Percentiles rank a stretch among this genome's conserved stretches.
Evolutionary conservation across 176 grass and related monocot genomes (phyloP).

Genomic region (Stipa capillata): DNA sequence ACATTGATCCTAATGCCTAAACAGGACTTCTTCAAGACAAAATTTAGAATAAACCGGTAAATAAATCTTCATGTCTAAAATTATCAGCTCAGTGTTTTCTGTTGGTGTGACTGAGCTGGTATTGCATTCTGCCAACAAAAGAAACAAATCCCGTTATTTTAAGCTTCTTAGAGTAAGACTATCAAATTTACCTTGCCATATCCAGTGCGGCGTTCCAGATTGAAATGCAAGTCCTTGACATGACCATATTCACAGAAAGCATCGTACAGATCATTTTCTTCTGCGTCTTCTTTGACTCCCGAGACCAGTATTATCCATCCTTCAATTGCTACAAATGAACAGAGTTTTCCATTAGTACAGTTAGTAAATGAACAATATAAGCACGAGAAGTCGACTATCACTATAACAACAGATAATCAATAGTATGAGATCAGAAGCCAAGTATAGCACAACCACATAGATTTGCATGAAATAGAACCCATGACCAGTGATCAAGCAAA

Average conservation of each 20-base stretch:
- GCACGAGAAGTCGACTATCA: not conserved
- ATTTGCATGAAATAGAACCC: constrained; percentile 8
- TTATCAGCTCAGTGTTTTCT: not conserved
- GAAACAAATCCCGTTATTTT: not conserved
- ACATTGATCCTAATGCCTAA: not conserved
- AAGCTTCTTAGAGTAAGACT: not conserved
- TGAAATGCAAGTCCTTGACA: constrained; percentile 50
- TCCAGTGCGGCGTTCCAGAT: constrained; percentile 49
- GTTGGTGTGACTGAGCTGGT: not conserved
- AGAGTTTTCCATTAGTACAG: not conserved
- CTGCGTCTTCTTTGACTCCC: constrained; percentile 47
- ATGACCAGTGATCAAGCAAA: not conserved
- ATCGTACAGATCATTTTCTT: constrained; percentile 45
- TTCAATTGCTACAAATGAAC: constrained; percentile 37
- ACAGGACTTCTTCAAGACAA: not conserved
- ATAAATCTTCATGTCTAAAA: not conserved
- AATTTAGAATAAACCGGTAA: not conserved
- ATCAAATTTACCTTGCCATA: constrained; percentile 47
- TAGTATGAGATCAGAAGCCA: not conserved
- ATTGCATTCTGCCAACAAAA: not conserved
- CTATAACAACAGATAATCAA: not conserved
- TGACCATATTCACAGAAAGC: constrained; percentile 48
- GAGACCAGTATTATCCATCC: constrained; percentile 48
- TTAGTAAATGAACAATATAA: not conserved
- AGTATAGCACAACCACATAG: not conserved